Evolutionary conservation across 2,329 filamentous ascomycete genomes (phyloP), one percentile per base, ranked within the genome.

Genomic region (Phaeosphaeriaceae sp.): DNA sequence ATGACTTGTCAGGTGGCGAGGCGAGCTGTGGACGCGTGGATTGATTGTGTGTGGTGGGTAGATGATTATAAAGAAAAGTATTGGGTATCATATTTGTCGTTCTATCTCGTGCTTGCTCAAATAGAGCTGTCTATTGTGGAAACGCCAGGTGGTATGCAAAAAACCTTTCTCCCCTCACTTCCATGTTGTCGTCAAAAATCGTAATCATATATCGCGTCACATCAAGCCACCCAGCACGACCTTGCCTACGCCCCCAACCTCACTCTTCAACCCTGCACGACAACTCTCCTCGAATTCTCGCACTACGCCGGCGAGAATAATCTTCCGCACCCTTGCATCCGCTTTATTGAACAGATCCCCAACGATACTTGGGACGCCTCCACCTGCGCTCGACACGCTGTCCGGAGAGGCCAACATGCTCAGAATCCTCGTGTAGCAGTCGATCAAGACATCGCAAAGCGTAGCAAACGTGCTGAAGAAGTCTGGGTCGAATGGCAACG

Each of bases 391-490:
- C 1, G 60, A 57, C 15, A 74, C 68, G 15, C 65, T 68, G 24
- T 90, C 86, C 0, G 94, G 90, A 2, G 88, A 88, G n/a, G 89
- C 85, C 22, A 98, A 83, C 59, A 99, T 82, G 46, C 83, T 84
- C 69, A 96, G 82, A 26, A 99, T 87, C 55, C 89, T 88, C 35
- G 89, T 88, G 79, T 99, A 99, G 72, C 89, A 92, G 77, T 98
- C 95, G 69, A 97, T 96, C 61, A 99, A 82, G 2, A 97, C 92
- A 74, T 99, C 95, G 80, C 95, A 98, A 7, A 99, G 84, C 13
- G 95, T 97, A 15, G 93, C 91, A 80, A 98, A 98, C 0, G 94
- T 97, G 80, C 96, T 93, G 77, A 94, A 95, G 72, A 97, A 99
- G 78, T 99, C 95, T 0, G 95, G 95, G 65, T 98, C 94, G 73